Evolutionary conservation across 2,329 filamentous ascomycete genomes (phyloP).

Genomic region (Pseudogymnoascus verrucosus): DNA sequence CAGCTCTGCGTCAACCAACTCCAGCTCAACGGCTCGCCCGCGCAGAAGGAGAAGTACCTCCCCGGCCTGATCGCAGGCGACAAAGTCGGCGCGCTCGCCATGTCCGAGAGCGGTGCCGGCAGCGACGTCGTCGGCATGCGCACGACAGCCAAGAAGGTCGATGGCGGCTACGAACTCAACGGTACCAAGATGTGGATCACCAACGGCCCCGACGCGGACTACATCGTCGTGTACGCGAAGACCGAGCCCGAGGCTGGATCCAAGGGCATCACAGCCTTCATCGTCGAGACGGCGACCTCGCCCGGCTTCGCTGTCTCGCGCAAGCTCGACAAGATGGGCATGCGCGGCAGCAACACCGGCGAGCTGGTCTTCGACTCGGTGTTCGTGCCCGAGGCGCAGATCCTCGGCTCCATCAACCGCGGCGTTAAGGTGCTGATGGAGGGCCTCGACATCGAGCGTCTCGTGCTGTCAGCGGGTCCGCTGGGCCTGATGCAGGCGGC

Average conservation of each 20-base stretch:
- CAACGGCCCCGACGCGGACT: slow-evolving; percentile 90
- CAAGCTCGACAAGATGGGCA: slow-evolving; percentile 96
- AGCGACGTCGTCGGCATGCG: slow-evolving; percentile 96
- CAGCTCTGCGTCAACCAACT: slow-evolving; percentile 96
- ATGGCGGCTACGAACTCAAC: slow-evolving; percentile 78
- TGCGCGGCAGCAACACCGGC: slow-evolving; percentile 94
- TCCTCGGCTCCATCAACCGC: slow-evolving; percentile 71
- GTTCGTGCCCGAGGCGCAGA: slow-evolving; percentile 75
- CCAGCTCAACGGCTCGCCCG: slow-evolving; percentile 72
- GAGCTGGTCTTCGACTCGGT: slow-evolving; percentile 87
- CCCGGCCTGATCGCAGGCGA: slow-evolving; percentile 74
- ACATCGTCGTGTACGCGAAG: slow-evolving; percentile 95
- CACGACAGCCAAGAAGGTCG: slow-evolving; percentile 68
- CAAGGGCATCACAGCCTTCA: slow-evolving; percentile 91
- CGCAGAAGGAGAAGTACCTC: slow-evolving; percentile 74
- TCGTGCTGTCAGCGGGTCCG: slow-evolving; percentile 85
- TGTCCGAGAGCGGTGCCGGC: slow-evolving; percentile 87
- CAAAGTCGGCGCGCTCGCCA: slow-evolving; percentile 79
- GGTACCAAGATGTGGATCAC: slow-evolving; percentile 99
- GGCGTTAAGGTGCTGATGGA: slow-evolving; percentile 94
- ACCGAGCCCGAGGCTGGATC: slow-evolving; percentile 71
- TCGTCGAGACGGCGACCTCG: slow-evolving; percentile 60
- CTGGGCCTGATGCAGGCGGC: slow-evolving; percentile 91
- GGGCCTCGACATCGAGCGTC: slow-evolving; percentile 84
- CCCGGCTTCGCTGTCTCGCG: slow-evolving; percentile 74